Evolutionary conservation across 2,329 filamentous ascomycete genomes (phyloP), one percentile per base, ranked within the genome.

Genomic region (Fusarium luffae): DNA sequence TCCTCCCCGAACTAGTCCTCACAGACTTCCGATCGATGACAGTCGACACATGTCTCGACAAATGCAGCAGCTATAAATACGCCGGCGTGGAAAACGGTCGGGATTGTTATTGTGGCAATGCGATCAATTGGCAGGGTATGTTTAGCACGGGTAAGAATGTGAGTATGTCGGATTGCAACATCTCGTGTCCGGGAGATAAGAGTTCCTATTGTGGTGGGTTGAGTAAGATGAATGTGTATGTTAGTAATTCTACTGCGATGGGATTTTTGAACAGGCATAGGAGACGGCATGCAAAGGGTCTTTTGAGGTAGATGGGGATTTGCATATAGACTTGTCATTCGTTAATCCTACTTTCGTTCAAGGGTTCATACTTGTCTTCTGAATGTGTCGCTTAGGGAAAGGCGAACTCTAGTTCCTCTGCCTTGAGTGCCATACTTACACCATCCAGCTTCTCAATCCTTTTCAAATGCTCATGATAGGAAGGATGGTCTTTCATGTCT

Each of bases 61-160:
- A 72, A 2, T 82, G 80, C 49, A 74, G 69, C 40, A 66, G 76
- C 21, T 81, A 78, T 56, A 75, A 74, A 9, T 82, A 75, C 25
- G 79, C 77, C 1, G 80, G 80, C 12, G 74, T 81, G 6, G 79
- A 82, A 52, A 81, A 81, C 32, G 78, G 78, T 9, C 74, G 72
- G 3, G 80, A 82, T 23, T 82, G 80, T 27, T 82, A 78, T 75
- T 82, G 80, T 43, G 79, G 79, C 7, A 75, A 80, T 50, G 47
- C 54, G 1, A 58, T 82, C 12, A 74, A 75, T 25, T 70, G 77
- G 27, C 69, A 69, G 8, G 78, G 77, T 1, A 61, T 60, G 30
- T 57, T 66, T 18, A 43, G 61, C 3, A 72, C 75, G 0, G 78
- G 76, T 0, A 75, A 72, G 55, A 80, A 79, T 42, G 72, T 78